Base-by-base conservation (phyloP, 257 asterid genomes). In the Striga asiatica region DNA sequence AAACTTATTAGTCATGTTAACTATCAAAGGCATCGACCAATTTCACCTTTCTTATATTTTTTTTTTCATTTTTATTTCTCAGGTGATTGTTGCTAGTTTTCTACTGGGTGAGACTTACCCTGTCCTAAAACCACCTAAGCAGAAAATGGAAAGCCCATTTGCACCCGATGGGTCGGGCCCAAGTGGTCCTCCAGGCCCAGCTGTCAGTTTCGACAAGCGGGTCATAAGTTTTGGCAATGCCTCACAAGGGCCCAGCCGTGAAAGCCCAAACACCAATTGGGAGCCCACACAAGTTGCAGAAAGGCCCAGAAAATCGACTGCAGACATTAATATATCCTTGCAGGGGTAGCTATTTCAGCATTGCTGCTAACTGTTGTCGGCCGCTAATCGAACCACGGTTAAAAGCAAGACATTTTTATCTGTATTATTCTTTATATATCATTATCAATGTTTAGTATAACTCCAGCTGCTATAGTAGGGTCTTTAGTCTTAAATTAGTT, bases 21-120 rank as follows among this genome's bases (percentile, higher is more conserved):
- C n/a, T n/a, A n/a, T n/a, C n/a, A n/a, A n/a, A n/a, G n/a, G n/a
- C 43, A 37, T 37, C 17, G 11, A 37, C 43, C 18, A 37, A 5
- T 41, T 16, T 41, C 22, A 14, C 22, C 22, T 1, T 42, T 1
- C 1, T 7, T 27, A 3, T 27, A 3, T 27, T 7, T 42, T 23
- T 42, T 23, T 42, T 8, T 42, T 0, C 11, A 47, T 29, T 50
- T 2, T 58, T 10, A 4, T 12, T 39, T 17, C 6, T 45, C 74
- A 83, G 93, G 80, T 80, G 22, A 71, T 76, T 1, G 88, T 80
- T 11, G 93, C 82, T 27, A 83, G 93, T 65, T 83, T 77, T 62
- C 81, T 79, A 18, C 76, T 82, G 11, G 69, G 79, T n/a, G n/a
- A n/a, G 64, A 76, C 76, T 63, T 50, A 60, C 60, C 62, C 37